Evolutionary conservation across 148 eudicot species (phyloP), one percentile per base, ranked within the genome.

Genomic region (Cornus suecica): DNA sequence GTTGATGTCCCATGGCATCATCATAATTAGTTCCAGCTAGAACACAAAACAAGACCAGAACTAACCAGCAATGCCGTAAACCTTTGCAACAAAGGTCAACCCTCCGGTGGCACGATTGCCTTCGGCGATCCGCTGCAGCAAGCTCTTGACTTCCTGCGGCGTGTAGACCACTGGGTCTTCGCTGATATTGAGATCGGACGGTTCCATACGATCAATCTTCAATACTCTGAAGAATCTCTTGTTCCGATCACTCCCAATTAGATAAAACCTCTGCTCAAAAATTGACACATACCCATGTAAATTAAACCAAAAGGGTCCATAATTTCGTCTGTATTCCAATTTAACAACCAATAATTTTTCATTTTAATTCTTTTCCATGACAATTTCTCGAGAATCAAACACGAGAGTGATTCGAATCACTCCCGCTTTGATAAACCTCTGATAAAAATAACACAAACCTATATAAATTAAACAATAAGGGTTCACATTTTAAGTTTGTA

Each of bases 101-200:
- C 99, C 99, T 65, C 99, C 99, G 2, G 94, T 93, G 29, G 98
- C 97, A 51, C 97, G 90, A 69, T 95, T 95, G 51, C 99, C 99
- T 84, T 95, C 98, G 1, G 89, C 87, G 54, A 95, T 92, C 66
- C 98, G 76, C 79, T 95, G 99, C 71, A 95, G 86, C 79, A 95
- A 85, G 79, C 84, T 91, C 80, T 95, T 93, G 69, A 93, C 90
- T 78, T 93, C 98, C 64, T 88, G 94, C 10, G 91, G 79, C 22
- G 97, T 81, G 79, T 95, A 95, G 32, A 93, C 98, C 76, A 93
- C 98, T 10, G 99, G 99, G 76, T 95, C 99, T 83, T 95, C 98
- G 65, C 93, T 93, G 23, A 95, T 88, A 65, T 88, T 93, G 45
- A 95, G 82, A 34, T 95, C 99, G 37, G 94, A 91, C 15, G 91